These are phyloP conservation scores for Phoma herbarum DNA, from an alignment of 2,329 filamentous ascomycete genomes.

Conservation along the genomic window DNA sequence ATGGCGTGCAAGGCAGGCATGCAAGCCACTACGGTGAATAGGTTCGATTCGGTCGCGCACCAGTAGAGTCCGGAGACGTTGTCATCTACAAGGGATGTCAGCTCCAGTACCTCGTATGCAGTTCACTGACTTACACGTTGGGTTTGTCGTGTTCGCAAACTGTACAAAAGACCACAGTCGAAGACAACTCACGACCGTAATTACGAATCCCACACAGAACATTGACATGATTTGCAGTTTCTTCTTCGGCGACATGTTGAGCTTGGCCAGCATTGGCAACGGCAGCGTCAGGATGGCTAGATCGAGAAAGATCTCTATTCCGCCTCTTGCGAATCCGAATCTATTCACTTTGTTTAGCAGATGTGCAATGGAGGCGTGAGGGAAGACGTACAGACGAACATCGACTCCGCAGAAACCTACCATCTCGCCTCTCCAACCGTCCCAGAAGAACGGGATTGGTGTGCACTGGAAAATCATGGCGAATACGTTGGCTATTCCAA, in stretches of 20 bases:
- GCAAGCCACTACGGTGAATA: slow-evolving; percentile 40
- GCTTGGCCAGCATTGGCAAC: slow-evolving; percentile 32
- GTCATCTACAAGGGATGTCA: slow-evolving; percentile 27
- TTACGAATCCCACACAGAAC: slow-evolving; percentile 40
- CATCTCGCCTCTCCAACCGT: slow-evolving; percentile 52
- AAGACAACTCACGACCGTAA: slow-evolving; percentile 37
- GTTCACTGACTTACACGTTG: slow-evolving; percentile 31
- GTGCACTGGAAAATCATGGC: slow-evolving; percentile 50
- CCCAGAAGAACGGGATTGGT: slow-evolving; percentile 52
- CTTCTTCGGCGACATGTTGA: slow-evolving; percentile 39
- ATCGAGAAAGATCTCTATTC: slow-evolving; percentile 39
- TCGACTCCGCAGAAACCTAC: slow-evolving; percentile 47
- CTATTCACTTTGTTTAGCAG: neutral
- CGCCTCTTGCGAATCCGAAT: slow-evolving; percentile 50
- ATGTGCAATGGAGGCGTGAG: neutral
- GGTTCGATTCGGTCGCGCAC: slow-evolving; percentile 38
- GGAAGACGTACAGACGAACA: slow-evolving; percentile 35
- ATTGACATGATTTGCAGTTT: slow-evolving; percentile 42
- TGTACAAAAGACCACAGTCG: slow-evolving; percentile 32
- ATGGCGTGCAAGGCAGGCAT: slow-evolving; percentile 40
- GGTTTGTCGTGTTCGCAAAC: slow-evolving; percentile 33
- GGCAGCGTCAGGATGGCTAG: slow-evolving; percentile 37
- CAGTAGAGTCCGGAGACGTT: slow-evolving; percentile 39
- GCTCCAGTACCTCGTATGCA: neutral
- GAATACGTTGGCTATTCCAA: slow-evolving; percentile 38